These are phyloP conservation scores for Botrytis porri DNA, from an alignment of 2,329 filamentous ascomycete species.

Conservation along the genomic window DNA sequence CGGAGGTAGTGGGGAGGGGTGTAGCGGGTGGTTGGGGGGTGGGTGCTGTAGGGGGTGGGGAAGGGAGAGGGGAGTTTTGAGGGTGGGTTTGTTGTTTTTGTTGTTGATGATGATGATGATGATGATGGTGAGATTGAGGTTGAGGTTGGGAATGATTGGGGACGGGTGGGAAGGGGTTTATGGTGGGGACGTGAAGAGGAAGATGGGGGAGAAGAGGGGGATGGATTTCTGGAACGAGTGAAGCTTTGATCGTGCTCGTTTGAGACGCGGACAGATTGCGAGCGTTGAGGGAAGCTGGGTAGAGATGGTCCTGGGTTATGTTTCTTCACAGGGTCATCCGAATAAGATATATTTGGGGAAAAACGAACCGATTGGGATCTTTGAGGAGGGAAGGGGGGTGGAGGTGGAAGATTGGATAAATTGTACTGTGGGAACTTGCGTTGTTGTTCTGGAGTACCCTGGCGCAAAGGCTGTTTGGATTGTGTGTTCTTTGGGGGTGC, in stretches of 20 bases:
- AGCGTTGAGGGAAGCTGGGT: constrained; percentile 2
- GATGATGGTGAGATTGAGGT: not conserved
- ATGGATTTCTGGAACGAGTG: constrained; percentile 1
- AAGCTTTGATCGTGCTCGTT: not conserved
- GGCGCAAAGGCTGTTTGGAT: not conserved
- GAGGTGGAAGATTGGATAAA: constrained; percentile 4
- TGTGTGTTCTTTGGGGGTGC: not conserved
- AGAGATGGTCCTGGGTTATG: not conserved
- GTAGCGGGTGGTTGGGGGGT: not conserved
- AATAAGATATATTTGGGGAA: constrained; percentile 11
- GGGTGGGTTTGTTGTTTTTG: not conserved
- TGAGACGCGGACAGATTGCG: not conserved
- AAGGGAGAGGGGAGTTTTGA: not conserved
- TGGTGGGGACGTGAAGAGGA: not conserved
- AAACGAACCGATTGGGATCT: constrained; percentile 16
- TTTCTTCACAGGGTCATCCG: not conserved
- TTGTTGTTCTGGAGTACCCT: constrained; percentile 9
- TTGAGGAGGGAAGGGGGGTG: constrained; percentile 3
- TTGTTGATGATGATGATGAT: not conserved
- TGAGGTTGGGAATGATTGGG: not conserved
- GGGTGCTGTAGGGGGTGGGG: not conserved
- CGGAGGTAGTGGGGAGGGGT: not conserved
- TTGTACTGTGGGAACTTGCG: not conserved
- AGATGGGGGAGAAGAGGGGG: not conserved
- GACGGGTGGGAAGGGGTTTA: not conserved